Evolutionary conservation across 306 rosid genomes (phyloP).

Genomic region (Prunus mongolica): DNA sequence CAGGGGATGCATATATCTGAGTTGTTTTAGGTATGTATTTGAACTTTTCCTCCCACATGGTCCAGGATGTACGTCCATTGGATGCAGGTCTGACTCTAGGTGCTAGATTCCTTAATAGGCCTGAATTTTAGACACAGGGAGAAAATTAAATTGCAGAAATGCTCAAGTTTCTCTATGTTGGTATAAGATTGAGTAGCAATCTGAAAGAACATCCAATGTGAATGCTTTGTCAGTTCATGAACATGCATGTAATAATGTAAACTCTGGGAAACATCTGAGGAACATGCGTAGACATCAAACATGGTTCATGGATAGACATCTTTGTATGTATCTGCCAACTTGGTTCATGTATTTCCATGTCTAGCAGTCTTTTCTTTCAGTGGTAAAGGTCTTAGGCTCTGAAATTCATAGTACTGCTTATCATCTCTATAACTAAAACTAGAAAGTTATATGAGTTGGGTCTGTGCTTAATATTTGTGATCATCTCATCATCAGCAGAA

Average conservation of each 20-base stretch:
- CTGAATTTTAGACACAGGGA: neutral
- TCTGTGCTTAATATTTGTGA: too few relatives aligned
- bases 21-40: neutral
- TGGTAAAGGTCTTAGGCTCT: neutral
- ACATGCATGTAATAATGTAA: too few relatives aligned
- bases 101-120: neutral
- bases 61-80: neutral
- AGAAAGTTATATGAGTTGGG: too few relatives aligned
- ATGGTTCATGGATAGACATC: neutral
- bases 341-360: neutral
- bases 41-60: neutral
- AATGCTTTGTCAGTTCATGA: neutral
- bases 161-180: neutral
- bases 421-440: too few relatives aligned
- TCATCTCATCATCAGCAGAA: too few relatives aligned
- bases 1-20: neutral
- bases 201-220: neutral
- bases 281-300: too few relatives aligned
- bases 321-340: neutral
- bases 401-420: neutral
- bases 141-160: neutral
- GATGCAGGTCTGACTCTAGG: neutral
- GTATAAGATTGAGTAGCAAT: neutral
- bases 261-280: too few relatives aligned
- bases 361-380: neutral